A percentile compares a stretch with the other conserved stretches of the same genome.
phyloP scores from a whole-genome alignment of 2,329 filamentous ascomycete species.

The Septoria linicola region DNA sequence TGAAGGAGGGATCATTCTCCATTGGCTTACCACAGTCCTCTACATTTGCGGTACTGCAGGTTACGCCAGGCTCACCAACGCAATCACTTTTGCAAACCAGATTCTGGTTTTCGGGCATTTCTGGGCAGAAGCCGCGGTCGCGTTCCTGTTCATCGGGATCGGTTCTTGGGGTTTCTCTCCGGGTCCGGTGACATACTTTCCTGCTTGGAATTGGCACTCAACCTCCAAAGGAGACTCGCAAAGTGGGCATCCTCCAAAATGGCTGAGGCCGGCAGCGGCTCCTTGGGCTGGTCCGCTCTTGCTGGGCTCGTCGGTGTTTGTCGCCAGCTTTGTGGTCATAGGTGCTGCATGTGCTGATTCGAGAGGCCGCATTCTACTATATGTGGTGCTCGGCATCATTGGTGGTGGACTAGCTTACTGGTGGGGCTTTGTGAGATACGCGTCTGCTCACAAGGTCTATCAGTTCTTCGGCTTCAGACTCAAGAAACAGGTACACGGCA shows the following conservation, averaged over 20 bases:
- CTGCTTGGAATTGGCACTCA: constrained; percentile 8
- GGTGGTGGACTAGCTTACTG: constrained; percentile 9
- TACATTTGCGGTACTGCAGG: constrained; percentile 13
- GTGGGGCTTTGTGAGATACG: constrained; percentile 4
- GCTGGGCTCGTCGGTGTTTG: background rate
- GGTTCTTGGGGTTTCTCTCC: constrained; percentile 7
- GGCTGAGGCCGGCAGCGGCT: constrained; percentile 5
- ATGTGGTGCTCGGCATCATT: constrained; percentile 12
- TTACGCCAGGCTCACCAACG: constrained; percentile 4
- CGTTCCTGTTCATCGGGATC: constrained; percentile 8
- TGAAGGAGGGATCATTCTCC: constrained; percentile 17
- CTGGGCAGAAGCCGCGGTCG: constrained; percentile 9
- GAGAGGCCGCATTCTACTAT: constrained; percentile 2
- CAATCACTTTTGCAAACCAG: constrained; percentile 10
- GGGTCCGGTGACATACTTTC: constrained; percentile 1
- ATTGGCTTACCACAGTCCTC: constrained; percentile 14
- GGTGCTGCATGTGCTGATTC: constrained; percentile 4
- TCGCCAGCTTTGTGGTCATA: constrained; percentile 7
- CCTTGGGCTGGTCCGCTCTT: constrained; percentile 10
- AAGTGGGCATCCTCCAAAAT: constrained; percentile 5
- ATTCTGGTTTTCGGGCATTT: constrained; percentile 14
- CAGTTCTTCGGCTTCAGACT: constrained; percentile 8
- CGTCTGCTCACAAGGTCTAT: background rate
- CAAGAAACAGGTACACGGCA: constrained; percentile 7
- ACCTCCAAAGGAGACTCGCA: background rate